Conservation (phyloP, 179 eudicot genomes). For the Silene noctiflora region DNA sequence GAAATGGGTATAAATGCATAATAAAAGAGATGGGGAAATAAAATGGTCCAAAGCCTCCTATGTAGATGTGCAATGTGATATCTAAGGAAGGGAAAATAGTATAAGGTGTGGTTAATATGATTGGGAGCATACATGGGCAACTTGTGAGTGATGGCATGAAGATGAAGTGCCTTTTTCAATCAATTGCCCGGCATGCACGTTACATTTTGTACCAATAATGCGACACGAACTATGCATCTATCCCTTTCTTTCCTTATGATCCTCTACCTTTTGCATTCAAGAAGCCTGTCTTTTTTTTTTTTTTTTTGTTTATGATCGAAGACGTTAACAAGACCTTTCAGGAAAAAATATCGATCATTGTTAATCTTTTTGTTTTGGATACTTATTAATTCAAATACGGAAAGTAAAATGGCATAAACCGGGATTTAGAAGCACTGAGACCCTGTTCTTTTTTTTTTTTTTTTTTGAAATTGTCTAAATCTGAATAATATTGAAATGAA, state of each 20-base stretch:
- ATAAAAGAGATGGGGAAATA: neutral
- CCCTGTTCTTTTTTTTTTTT: no score
- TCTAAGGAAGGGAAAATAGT: neutral
- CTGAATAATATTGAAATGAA: no score
- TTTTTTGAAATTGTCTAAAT: no score
- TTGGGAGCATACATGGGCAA: conserved; percentile 12
- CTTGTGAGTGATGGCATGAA: conserved; percentile 11
- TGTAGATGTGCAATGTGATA: neutral
- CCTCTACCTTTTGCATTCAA: no score
- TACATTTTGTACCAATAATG: neutral
- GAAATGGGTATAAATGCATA: neutral
- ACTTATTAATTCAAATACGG: no score
- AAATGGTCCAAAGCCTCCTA: conserved; percentile 9
- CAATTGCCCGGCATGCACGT: neutral
- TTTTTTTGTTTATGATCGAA: no score
- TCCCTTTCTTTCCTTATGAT: conserved; percentile 14
- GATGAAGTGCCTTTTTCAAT: conserved; percentile 9
- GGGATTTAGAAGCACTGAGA: no score
- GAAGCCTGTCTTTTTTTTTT: no score
- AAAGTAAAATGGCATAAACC: no score
- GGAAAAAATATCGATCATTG: no score
- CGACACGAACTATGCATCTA: neutral
- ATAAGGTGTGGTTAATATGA: neutral
- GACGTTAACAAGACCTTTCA: no score
- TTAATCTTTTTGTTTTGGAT: no score